These are phyloP conservation scores for Suillus decipiens DNA, from an alignment of 768 basidiomycete genomes.

Conservation along the genomic window DNA sequence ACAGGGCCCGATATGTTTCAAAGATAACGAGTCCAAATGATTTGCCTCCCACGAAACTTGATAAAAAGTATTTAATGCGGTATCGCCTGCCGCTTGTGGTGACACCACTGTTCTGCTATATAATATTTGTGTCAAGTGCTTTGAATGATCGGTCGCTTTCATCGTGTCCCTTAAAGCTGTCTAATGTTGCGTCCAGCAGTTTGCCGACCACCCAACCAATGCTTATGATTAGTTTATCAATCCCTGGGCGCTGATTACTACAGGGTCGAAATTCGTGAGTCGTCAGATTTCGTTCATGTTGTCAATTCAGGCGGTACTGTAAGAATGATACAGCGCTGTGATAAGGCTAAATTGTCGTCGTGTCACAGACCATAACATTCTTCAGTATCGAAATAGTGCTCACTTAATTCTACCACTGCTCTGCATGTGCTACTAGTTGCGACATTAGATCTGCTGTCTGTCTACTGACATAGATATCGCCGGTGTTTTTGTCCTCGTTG, in stretches of 20 bases:
- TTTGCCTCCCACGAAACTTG: not conserved
- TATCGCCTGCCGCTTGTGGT: not conserved
- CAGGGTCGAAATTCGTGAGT: constrained; percentile 52
- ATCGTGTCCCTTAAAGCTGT: not conserved
- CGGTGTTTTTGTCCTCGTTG: too few relatives aligned
- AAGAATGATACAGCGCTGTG: too few relatives aligned
- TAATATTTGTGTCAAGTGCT: constrained; percentile 79
- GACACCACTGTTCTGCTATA: constrained; percentile 60
- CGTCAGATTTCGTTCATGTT: not conserved
- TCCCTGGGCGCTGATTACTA: constrained; percentile 60
- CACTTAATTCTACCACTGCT: too few relatives aligned
- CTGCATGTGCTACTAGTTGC: too few relatives aligned
- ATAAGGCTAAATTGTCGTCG: too few relatives aligned
- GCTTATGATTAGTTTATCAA: constrained; percentile 84
- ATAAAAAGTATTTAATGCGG: not conserved
- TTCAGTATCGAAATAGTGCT: too few relatives aligned
- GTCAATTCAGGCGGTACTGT: too few relatives aligned
- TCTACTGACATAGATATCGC: too few relatives aligned
- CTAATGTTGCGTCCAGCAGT: constrained; percentile 43
- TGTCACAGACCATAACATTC: too few relatives aligned
- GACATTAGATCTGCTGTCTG: too few relatives aligned
- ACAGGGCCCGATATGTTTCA: not conserved
- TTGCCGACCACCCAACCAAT: constrained; percentile 61
- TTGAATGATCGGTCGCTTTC: constrained; percentile 54
- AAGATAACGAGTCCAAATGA: not conserved